These are phyloP conservation scores for Diplosphaera chodatii DNA, from an alignment of 139 green algal species.

Conservation along the genomic window DNA sequence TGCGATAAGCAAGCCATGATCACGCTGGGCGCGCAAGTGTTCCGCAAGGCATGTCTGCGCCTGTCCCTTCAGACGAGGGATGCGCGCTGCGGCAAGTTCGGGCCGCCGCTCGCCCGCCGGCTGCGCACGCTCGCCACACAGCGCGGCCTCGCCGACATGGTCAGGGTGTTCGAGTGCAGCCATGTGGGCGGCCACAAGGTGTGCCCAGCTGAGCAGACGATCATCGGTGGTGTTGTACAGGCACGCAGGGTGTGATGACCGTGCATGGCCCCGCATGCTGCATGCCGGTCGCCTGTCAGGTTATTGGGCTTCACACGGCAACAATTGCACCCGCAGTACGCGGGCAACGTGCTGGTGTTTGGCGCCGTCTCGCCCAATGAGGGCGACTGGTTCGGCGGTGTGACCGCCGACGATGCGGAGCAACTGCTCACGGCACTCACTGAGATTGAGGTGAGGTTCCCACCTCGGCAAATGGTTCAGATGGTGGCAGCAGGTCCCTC, in stretches of 20 bases:
- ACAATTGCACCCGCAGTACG: too few species aligned
- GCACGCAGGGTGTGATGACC: too few species aligned
- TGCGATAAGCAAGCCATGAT: too few species aligned
- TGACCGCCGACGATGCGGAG: constrained; percentile 16
- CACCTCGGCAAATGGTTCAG: too few species aligned
- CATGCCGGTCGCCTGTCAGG: too few species aligned
- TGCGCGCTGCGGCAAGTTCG: constrained; percentile 30
- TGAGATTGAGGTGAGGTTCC: constrained; percentile 19
- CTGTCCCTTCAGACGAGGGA: constrained; percentile 16
- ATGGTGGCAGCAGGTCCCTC: too few species aligned
- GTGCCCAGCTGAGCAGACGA: not conserved
- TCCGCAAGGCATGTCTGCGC: too few species aligned
- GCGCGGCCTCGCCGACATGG: not conserved
- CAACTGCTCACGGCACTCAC: constrained; percentile 25
- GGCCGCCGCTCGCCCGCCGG: constrained; percentile 15
- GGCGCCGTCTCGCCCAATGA: constrained; percentile 27
- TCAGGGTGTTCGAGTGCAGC: constrained; percentile 23
- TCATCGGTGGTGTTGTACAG: too few species aligned
- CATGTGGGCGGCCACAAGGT: constrained; percentile 36
- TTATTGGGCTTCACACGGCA: too few species aligned
- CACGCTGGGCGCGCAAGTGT: too few species aligned
- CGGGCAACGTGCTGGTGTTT: constrained; percentile 45
- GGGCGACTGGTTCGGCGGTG: constrained; percentile 47
- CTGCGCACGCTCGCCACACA: constrained; percentile 7
- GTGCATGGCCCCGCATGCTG: too few species aligned